Percentiles rank a stretch among this genome's conserved stretches.
Conservation (phyloP, 305 asterid genomes). For the Fraxinus baroniana region DNA sequence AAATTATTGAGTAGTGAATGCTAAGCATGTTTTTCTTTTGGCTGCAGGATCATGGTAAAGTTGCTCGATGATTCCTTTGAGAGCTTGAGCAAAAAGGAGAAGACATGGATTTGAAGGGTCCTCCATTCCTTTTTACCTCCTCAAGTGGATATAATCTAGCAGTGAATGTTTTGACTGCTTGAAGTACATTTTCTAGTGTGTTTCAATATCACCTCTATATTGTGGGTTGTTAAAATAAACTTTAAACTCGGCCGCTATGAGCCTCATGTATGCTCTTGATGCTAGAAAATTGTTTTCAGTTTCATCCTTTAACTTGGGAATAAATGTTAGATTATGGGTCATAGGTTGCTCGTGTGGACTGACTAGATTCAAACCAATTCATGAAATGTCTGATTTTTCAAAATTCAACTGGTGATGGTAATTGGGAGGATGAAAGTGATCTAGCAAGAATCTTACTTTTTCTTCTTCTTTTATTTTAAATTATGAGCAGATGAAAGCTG, state of each 20-base stretch:
- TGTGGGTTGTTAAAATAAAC: background rate
- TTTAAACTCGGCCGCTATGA: background rate
- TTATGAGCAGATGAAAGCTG: conserved; percentile 23
- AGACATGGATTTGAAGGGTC: background rate
- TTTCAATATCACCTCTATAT: background rate
- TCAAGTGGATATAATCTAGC: background rate
- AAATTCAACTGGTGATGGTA: background rate
- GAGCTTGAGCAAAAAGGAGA: background rate
- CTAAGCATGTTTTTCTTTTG: background rate
- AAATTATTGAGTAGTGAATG: background rate
- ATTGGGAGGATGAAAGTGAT: background rate
- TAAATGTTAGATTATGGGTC: background rate
- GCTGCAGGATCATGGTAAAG: background rate
- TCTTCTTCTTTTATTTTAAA: background rate
- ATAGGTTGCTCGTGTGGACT: background rate
- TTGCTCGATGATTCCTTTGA: background rate
- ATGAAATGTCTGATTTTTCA: background rate
- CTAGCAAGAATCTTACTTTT: conserved; percentile 6
- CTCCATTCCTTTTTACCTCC: background rate
- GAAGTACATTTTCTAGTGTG: background rate
- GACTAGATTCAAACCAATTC: background rate
- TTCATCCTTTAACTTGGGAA: background rate
- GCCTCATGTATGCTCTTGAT: background rate
- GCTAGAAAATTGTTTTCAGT: background rate
- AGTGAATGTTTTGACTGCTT: background rate